Evolutionary conservation across 2,329 filamentous ascomycete genomes (phyloP).

Genomic region (Trichoderma hamatum): DNA sequence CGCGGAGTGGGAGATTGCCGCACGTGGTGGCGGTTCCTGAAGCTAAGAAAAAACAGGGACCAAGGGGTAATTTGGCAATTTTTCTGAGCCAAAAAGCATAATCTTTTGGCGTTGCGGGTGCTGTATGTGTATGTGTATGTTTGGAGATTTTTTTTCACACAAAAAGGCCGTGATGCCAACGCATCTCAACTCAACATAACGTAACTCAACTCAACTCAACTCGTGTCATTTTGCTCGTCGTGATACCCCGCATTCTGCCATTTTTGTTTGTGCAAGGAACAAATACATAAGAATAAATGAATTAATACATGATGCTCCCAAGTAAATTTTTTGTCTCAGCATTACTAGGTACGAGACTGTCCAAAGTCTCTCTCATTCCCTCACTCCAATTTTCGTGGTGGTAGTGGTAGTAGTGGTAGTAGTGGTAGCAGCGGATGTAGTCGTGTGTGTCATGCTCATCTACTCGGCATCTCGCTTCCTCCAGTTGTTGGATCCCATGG

Average conservation of each 20-base stretch:
- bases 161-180: neutral
- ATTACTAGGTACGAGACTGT: neutral
- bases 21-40: slow-evolving; percentile 24
- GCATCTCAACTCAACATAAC: neutral
- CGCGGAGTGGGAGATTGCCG: slow-evolving; percentile 1
- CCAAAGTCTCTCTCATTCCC: neutral
- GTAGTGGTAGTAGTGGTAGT: neutral
- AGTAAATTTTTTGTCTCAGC: neutral
- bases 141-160: neutral
- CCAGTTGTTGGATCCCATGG: slow-evolving; percentile 27
- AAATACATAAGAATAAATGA: slow-evolving; percentile 11
- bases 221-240: neutral
- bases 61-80: neutral
- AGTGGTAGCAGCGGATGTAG: neutral
- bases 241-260: neutral
- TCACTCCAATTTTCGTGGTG: neutral
- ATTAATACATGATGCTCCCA: slow-evolving; percentile 12
- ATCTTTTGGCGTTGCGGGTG: neutral
- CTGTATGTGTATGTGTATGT: neutral
- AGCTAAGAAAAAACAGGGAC: slow-evolving; percentile 1
- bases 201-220: neutral
- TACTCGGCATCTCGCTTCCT: slow-evolving; percentile 16
- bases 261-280: neutral
- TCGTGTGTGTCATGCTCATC: neutral
- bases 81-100: neutral